Conservation (phyloP, 768 basidiomycete species). For the Xerocomellus dryophilus region DNA sequence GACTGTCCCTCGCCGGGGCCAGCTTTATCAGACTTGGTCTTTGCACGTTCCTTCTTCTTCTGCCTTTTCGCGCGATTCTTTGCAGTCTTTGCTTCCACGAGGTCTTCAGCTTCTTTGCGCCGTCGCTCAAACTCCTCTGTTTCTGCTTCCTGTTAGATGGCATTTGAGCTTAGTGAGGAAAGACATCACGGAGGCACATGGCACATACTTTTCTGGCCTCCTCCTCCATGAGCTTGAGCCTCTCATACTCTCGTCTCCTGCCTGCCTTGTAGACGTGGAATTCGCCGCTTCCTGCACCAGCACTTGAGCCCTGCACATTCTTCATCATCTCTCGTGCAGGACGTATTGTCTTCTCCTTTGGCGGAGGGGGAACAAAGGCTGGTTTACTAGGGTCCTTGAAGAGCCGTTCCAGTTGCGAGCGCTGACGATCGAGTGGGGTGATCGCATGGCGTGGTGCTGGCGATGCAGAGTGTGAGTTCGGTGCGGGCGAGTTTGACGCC, state of each 20-base stretch:
- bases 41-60: constrained; percentile 82
- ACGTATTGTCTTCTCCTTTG: constrained; percentile 78
- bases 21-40: constrained; percentile 39
- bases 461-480: constrained; percentile 30
- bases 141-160: constrained; percentile 56
- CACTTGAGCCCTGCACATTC: constrained; percentile 97
- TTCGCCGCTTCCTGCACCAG: constrained; percentile 95
- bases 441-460: constrained; percentile 44
- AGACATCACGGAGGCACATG: background rate
- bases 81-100: constrained; percentile 83
- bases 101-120: constrained; percentile 64
- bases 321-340: constrained; percentile 96
- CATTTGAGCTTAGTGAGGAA: background rate
- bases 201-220: constrained; percentile 63
- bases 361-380: constrained; percentile 72
- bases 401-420: constrained; percentile 76
- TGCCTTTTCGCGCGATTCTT: constrained; percentile 93
- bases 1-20: constrained; percentile 26
- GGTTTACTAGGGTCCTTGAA: constrained; percentile 87
- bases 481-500: constrained; percentile 27
- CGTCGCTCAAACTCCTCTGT: constrained; percentile 72
- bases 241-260: constrained; percentile 90
- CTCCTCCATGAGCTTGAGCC: constrained; percentile 89
- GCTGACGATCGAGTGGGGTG: constrained; percentile 51
- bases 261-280: constrained; percentile 99